Percentiles rank a stretch among this genome's conserved stretches.
phyloP scores from a whole-genome alignment of 2,329 filamentous ascomycete species.

The Cyphellophora attinorum region DNA sequence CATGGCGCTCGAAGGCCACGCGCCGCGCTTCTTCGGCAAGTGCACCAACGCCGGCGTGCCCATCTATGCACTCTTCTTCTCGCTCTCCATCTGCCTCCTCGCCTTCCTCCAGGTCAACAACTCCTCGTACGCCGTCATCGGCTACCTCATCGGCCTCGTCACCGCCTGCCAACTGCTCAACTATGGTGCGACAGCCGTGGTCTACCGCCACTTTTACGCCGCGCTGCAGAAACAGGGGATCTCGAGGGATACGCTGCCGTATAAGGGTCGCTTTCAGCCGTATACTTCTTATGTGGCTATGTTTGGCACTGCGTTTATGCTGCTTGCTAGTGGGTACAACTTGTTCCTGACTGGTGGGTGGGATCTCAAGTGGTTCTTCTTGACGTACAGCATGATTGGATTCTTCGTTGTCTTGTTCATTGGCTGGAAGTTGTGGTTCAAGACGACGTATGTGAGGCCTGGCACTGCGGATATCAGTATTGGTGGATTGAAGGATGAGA shows the following conservation, averaged over 20 bases:
- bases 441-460: slow-evolving; percentile 45
- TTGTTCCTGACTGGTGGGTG: slow-evolving; percentile 3
- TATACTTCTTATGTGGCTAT: slow-evolving; percentile 4
- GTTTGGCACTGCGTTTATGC: slow-evolving; percentile 2
- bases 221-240: slow-evolving; percentile 59
- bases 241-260: slow-evolving; percentile 47
- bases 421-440: slow-evolving; percentile 58
- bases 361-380: slow-evolving; percentile 53
- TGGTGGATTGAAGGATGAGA: slow-evolving; percentile 17
- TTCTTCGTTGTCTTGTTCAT: slow-evolving; percentile 57
- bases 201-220: slow-evolving; percentile 61
- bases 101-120: slow-evolving; percentile 61
- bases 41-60: slow-evolving; percentile 57
- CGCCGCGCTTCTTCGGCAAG: slow-evolving; percentile 32
- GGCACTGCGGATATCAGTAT: slow-evolving; percentile 47
- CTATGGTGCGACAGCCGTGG: slow-evolving; percentile 49
- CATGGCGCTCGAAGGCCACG: slow-evolving; percentile 44
- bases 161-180: slow-evolving; percentile 22
- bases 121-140: slow-evolving; percentile 53
- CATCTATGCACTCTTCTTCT: no score
- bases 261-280: slow-evolving; percentile 57
- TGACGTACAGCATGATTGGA: slow-evolving; percentile 57
- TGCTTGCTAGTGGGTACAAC: slow-evolving; percentile 2
- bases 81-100: slow-evolving; percentile 56
- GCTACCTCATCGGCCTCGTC: slow-evolving; percentile 24